Evolutionary conservation across 2,329 filamentous ascomycete species (phyloP).

Genomic region (Pyrenophora teres): DNA sequence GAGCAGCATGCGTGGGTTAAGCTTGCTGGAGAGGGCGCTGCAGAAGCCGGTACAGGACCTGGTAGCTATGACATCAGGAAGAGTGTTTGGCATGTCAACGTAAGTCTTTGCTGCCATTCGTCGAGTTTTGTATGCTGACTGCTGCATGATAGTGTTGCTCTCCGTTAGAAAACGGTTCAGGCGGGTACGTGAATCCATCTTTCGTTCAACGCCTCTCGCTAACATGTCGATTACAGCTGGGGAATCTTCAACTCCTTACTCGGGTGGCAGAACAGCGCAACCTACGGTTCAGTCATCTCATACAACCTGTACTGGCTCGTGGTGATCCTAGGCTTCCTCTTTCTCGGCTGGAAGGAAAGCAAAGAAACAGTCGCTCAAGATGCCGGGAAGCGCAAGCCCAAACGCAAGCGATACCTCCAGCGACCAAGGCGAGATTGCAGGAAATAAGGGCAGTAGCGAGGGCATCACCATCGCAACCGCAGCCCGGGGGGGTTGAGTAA

Average conservation of each 20-base stretch:
- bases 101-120: slow-evolving; percentile 48
- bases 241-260: slow-evolving; percentile 85
- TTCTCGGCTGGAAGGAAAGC: slow-evolving; percentile 70
- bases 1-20: slow-evolving; percentile 72
- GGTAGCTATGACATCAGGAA: slow-evolving; percentile 79
- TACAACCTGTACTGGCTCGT: slow-evolving; percentile 88
- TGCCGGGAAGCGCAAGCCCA: too few species aligned
- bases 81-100: slow-evolving; percentile 82
- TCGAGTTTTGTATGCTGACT: background rate
- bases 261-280: slow-evolving; percentile 87
- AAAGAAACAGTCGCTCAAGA: slow-evolving; percentile 24
- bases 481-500: slow-evolving; percentile 21
- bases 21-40: slow-evolving; percentile 65
- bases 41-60: slow-evolving; percentile 67
- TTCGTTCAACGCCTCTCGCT: background rate
- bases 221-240: slow-evolving; percentile 61
- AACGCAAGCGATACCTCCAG: slow-evolving; percentile 23
- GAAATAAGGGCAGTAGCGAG: slow-evolving; percentile 24
- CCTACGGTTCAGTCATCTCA: slow-evolving; percentile 82
- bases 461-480: slow-evolving; percentile 17
- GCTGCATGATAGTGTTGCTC: slow-evolving; percentile 69
- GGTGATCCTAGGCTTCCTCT: slow-evolving; percentile 67
- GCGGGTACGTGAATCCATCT: slow-evolving; percentile 35
- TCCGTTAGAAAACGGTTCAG: slow-evolving; percentile 71
- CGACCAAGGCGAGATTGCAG: slow-evolving; percentile 16